A percentile compares a stretch with the other conserved stretches of the same genome.
Conservation (phyloP, 2,329 filamentous ascomycete species). For the Pestalotiopsis fici region DNA sequence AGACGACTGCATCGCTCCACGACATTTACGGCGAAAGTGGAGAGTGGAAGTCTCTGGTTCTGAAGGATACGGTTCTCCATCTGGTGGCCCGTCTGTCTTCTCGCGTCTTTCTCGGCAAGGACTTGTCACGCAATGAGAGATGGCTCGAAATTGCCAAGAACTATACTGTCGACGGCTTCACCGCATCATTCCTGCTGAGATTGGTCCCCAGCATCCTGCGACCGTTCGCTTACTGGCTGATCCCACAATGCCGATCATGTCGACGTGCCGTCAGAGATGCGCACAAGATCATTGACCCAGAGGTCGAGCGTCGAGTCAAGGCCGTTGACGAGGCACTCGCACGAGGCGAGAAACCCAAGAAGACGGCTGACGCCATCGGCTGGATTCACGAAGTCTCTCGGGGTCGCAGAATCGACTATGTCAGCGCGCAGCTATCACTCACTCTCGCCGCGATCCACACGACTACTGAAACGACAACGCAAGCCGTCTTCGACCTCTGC, state of each 20-base stretch:
- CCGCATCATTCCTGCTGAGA: slow-evolving; percentile 36
- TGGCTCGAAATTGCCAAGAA: slow-evolving; percentile 47
- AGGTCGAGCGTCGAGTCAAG: slow-evolving; percentile 28
- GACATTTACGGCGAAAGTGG: slow-evolving; percentile 29
- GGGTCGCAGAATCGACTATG: slow-evolving; percentile 30
- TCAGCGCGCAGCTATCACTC: slow-evolving; percentile 34
- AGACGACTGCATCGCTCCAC: slow-evolving; percentile 31
- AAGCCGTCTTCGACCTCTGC: slow-evolving; percentile 44
- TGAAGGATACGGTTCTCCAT: slow-evolving; percentile 37
- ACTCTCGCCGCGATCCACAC: slow-evolving; percentile 43
- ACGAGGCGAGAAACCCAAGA: slow-evolving; percentile 28
- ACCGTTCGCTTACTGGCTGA: slow-evolving; percentile 42
- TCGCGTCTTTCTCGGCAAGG: slow-evolving; percentile 46
- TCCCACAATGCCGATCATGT: slow-evolving; percentile 40
- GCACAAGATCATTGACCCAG: slow-evolving; percentile 33
- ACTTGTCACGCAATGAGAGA: slow-evolving; percentile 43
- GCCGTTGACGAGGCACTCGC: slow-evolving; percentile 24
- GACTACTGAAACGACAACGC: slow-evolving; percentile 36
- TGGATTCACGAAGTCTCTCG: slow-evolving; percentile 42
- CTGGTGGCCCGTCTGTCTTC: slow-evolving; percentile 51
- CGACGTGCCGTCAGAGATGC: slow-evolving; percentile 37
- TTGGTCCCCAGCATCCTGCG: slow-evolving; percentile 39
- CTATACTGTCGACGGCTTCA: slow-evolving; percentile 41
- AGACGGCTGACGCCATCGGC: slow-evolving; percentile 39
- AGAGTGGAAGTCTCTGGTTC: slow-evolving; percentile 39